These are phyloP conservation scores for Debaryomyces coudertii DNA, from an alignment of 1,139 yeast genomes.

Conservation along the genomic window DNA sequence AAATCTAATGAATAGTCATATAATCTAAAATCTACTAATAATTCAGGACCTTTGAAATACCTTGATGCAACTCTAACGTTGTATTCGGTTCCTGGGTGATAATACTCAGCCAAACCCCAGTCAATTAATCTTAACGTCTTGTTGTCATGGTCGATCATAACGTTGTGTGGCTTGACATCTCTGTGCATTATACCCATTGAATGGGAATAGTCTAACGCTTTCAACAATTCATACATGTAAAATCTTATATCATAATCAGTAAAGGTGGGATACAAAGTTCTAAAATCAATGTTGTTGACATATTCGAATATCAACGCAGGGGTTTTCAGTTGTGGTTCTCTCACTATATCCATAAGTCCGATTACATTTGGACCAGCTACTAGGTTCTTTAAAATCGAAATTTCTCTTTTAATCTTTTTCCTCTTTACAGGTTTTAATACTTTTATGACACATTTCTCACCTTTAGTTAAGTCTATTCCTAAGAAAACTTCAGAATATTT, in stretches of 20 bases:
- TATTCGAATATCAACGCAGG: conserved; percentile 94
- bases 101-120: conserved; percentile 99
- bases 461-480: conserved; percentile 38
- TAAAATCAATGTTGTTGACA: conserved; percentile 86
- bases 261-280: conserved; percentile 89
- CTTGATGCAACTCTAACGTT: conserved; percentile 98
- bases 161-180: conserved; percentile 98
- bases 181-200: conserved; percentile 99
- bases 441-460: conserved; percentile 73
- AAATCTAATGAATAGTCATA: conserved; percentile 94
- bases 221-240: conserved; percentile 86
- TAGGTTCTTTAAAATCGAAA: conserved; percentile 86
- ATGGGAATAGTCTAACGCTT: conserved; percentile 91
- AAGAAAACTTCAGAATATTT: conserved; percentile 53
- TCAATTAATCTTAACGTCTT: conserved; percentile 81
- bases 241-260: conserved; percentile 79
- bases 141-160: conserved; percentile 91
- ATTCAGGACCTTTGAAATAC: conserved; percentile 96
- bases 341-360: conserved; percentile 78
- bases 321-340: conserved; percentile 88
- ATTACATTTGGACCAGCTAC: conserved; percentile 87
- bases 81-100: conserved; percentile 92
- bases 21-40: conserved; percentile 87
- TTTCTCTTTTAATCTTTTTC: conserved; percentile 94
- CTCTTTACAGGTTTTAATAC: conserved; percentile 96